A percentile compares a stretch with the other conserved stretches of the same genome.
Conservation (phyloP, 139 green algal species). For the Chlorella sp. region DNA sequence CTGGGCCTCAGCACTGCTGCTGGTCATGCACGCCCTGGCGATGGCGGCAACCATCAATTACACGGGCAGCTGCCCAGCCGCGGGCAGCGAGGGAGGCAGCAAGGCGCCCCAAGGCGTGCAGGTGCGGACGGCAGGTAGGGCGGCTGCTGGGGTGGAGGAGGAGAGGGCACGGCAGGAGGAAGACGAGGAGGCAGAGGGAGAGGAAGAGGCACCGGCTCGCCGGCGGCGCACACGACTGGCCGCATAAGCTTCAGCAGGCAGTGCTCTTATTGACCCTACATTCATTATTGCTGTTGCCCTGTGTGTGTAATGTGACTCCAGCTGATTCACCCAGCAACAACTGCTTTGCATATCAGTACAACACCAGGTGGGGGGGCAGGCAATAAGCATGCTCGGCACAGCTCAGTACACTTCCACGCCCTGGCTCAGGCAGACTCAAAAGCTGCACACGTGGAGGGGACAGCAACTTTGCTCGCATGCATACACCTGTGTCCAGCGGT, state of each 20-base stretch:
- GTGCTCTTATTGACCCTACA: no score
- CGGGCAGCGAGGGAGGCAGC: background rate
- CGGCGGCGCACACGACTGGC: background rate
- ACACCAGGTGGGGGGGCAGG: no score
- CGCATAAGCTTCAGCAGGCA: background rate
- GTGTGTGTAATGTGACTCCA: no score
- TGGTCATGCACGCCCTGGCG: slow-evolving; percentile 17
- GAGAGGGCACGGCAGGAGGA: background rate
- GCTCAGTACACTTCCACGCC: no score
- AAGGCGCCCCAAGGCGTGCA: background rate
- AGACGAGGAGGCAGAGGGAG: background rate
- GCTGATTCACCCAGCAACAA: no score
- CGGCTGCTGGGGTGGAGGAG: background rate
- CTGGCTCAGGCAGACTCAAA: no score
- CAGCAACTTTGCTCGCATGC: no score
- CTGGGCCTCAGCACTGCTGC: slow-evolving; percentile 33
- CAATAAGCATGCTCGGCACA: no score
- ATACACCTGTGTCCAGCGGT: no score
- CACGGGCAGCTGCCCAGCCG: background rate
- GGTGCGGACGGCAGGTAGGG: background rate
- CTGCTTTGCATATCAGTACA: no score
- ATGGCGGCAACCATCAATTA: background rate
- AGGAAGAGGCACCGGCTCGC: background rate
- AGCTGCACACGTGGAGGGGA: no score
- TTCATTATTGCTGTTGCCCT: no score